A percentile compares a stretch with the other conserved stretches of the same genome.
Conservation (phyloP, 2,329 filamentous ascomycete species). For the Diaporthe capsici region DNA sequence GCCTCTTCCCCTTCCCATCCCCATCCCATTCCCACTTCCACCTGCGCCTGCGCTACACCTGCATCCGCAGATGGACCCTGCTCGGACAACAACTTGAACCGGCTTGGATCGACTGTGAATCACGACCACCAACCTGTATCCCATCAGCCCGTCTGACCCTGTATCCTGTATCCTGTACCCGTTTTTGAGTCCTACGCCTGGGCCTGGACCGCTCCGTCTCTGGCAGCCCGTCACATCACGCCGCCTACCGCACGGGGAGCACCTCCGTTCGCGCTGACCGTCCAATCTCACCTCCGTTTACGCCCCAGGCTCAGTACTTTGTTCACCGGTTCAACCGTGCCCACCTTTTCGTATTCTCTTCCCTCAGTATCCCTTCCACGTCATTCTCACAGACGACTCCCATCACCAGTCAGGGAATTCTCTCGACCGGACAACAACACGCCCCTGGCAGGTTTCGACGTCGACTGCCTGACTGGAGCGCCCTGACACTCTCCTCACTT, state of each 20-base stretch:
- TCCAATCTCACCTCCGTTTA: constrained; percentile 25
- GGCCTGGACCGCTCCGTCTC: constrained; percentile 19
- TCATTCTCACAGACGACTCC: constrained; percentile 21
- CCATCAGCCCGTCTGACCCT: not conserved
- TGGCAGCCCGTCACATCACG: constrained; percentile 4
- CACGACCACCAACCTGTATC: not conserved
- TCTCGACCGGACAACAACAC: not conserved
- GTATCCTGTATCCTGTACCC: constrained; percentile 16
- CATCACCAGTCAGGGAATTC: constrained; percentile 4
- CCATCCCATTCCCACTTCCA: constrained; percentile 12
- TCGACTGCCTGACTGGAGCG: not conserved
- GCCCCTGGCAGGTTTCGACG: not conserved
- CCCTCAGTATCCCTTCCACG: constrained; percentile 28
- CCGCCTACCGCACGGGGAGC: not conserved
- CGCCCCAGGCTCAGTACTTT: not conserved
- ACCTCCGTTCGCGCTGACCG: constrained; percentile 30
- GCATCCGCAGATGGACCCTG: constrained; percentile 16
- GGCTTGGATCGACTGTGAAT: constrained; percentile 19
- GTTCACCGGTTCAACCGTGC: constrained; percentile 29
- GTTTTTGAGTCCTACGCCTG: not conserved
- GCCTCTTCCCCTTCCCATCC: constrained; percentile 14
- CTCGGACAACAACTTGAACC: constrained; percentile 22
- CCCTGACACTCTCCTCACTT: constrained; percentile 4
- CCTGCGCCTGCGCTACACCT: not conserved
- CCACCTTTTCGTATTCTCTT: constrained; percentile 28